Evolutionary conservation across 192 early-diverging fungal genomes (phyloP).

Genomic region (Backusella sp.): DNA sequence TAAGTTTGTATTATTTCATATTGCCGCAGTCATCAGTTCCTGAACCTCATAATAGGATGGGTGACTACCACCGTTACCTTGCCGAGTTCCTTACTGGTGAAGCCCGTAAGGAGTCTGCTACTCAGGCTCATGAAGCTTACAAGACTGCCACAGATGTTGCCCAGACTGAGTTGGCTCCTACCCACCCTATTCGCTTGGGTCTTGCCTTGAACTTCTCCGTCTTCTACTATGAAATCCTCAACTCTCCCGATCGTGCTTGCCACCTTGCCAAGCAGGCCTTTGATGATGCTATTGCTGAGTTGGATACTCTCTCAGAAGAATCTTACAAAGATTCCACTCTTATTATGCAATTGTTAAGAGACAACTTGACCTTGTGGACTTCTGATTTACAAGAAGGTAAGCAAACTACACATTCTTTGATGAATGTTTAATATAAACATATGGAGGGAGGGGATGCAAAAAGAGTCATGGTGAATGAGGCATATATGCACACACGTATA

Average conservation of each 20-base stretch:
- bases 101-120: slow-evolving; percentile 78
- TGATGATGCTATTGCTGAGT: slow-evolving; percentile 98
- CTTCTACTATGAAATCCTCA: slow-evolving; percentile 99
- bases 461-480: slow-evolving; percentile 60
- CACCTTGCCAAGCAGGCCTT: slow-evolving; percentile 96
- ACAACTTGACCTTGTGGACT: slow-evolving; percentile 99
- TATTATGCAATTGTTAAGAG: slow-evolving; percentile 99
- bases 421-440: slow-evolving; percentile 81
- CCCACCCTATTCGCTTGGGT: slow-evolving; percentile 98
- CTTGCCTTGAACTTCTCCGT: slow-evolving; percentile 98
- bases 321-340: slow-evolving; percentile 99
- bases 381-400: slow-evolving; percentile 91
- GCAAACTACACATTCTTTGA: slow-evolving; percentile 61
- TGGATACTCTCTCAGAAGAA: slow-evolving; percentile 98
- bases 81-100: slow-evolving; percentile 94
- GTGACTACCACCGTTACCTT: slow-evolving; percentile 98
- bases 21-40: slow-evolving; percentile 30
- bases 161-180: slow-evolving; percentile 90
- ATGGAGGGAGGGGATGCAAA: slow-evolving; percentile 16
- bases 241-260: slow-evolving; percentile 97
- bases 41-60: slow-evolving; percentile 72
- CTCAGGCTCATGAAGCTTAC: slow-evolving; percentile 89
- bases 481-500: slow-evolving; percentile 84
- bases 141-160: slow-evolving; percentile 95
- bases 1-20: slow-evolving; percentile 37